Percentiles rank a stretch among this genome's conserved stretches.
phyloP scores from a whole-genome alignment of 371 early-diverging fungal species.

The Mucor ambiguus region DNA sequence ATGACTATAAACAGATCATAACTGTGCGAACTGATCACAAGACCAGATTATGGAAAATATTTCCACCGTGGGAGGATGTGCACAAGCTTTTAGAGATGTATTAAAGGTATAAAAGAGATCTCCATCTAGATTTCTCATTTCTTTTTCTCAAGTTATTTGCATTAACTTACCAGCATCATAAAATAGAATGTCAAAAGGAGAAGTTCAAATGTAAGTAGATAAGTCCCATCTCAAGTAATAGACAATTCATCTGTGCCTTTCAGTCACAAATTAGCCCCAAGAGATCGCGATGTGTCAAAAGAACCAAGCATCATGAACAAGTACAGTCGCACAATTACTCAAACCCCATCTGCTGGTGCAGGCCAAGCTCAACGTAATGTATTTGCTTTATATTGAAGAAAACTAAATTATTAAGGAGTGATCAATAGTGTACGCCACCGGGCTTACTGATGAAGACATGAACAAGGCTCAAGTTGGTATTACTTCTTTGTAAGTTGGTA shows the following conservation, averaged over 20 bases:
- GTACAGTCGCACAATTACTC: constrained; percentile 84
- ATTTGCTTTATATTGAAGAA: background rate
- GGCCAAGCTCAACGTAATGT: constrained; percentile 94
- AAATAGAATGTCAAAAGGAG: background rate
- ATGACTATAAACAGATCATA: background rate
- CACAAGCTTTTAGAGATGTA: background rate
- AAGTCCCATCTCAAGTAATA: background rate
- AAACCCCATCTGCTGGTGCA: constrained; percentile 89
- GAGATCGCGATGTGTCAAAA: constrained; percentile 30
- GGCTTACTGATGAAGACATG: constrained; percentile 82
- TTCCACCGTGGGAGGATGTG: background rate
- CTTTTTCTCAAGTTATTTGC: background rate
- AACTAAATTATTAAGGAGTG: background rate
- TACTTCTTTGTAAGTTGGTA: constrained; percentile 73
- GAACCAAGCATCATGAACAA: constrained; percentile 58
- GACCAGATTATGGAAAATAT: background rate
- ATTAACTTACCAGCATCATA: background rate
- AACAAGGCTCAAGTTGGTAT: constrained; percentile 91
- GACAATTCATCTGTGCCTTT: background rate
- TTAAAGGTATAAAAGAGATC: background rate
- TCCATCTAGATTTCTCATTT: background rate
- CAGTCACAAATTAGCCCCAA: constrained; percentile 43
- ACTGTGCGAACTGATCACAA: background rate
- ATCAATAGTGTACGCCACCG: constrained; percentile 84
- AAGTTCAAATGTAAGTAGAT: constrained; percentile 8